These are phyloP conservation scores for Vigna trinervia DNA, from an alignment of 306 rosid species.

Conservation along the genomic window DNA sequence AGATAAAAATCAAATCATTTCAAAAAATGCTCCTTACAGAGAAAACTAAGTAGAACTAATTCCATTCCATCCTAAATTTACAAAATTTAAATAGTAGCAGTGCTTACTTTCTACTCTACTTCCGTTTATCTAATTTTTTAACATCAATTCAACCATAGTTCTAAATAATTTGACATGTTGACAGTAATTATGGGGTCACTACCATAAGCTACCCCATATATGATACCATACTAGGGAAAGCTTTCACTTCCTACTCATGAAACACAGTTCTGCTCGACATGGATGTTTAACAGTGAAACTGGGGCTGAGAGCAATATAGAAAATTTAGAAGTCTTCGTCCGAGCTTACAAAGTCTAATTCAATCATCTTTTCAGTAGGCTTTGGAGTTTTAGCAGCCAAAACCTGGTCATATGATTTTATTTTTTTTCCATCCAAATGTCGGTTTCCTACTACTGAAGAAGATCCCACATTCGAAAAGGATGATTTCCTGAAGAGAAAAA, in stretches of 20 bases:
- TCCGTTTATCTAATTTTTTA: not conserved
- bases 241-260: constrained; percentile 18
- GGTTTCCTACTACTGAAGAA: constrained; percentile 47
- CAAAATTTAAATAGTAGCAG: not conserved
- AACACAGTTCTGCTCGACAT: not conserved
- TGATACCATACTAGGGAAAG: constrained; percentile 13
- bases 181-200: constrained; percentile 23
- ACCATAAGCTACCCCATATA: not conserved
- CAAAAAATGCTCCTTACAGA: too few species aligned
- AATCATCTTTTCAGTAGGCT: constrained; percentile 67
- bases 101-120: not conserved
- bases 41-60: not conserved
- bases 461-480: constrained; percentile 48
- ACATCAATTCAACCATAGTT: not conserved
- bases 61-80: not conserved
- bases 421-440: constrained; percentile 59
- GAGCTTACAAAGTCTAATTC: constrained; percentile 80
- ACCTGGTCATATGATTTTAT: constrained; percentile 51
- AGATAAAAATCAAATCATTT: too few species aligned
- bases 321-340: constrained; percentile 69
- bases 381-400: constrained; percentile 51
- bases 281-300: constrained; percentile 1
- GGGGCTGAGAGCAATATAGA: not conserved
- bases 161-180: not conserved
- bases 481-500: constrained; percentile 66